phyloP scores from a whole-genome alignment of 305 asterid species.

The Fraxinus sp. region DNA sequence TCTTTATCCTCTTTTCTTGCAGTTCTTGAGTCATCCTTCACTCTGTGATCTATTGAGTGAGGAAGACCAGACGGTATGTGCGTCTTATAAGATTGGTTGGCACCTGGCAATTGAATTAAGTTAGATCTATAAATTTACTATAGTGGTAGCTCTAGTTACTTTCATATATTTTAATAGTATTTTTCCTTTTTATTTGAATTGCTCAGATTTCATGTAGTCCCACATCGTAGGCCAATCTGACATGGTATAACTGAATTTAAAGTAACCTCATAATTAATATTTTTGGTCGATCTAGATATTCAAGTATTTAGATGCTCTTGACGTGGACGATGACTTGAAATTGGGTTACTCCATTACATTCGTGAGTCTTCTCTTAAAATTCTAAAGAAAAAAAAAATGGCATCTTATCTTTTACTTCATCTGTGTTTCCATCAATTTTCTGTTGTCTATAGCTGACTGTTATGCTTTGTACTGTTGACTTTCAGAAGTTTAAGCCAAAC shows the following conservation, averaged over 20 bases:
- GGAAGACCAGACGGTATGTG: slow-evolving; percentile 53
- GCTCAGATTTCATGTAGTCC: background rate
- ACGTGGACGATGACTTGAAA: slow-evolving; percentile 54
- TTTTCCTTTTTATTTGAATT: background rate
- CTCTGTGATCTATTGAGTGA: slow-evolving; percentile 46
- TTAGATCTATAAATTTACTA: background rate
- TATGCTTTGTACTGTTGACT: slow-evolving; percentile 21
- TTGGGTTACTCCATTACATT: slow-evolving; percentile 57
- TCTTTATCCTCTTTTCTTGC: slow-evolving; percentile 26
- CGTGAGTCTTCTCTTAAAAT: slow-evolving; percentile 37
- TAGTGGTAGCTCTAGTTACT: background rate
- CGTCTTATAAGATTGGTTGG: background rate
- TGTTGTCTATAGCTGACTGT: background rate
- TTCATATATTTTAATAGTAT: background rate
- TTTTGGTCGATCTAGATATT: slow-evolving; percentile 42
- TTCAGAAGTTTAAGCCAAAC: slow-evolving; percentile 58
- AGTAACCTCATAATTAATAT: slow-evolving; percentile 6
- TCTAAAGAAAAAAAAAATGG: background rate
- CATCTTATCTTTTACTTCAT: background rate
- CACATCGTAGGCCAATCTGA: background rate
- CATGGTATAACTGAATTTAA: slow-evolving; percentile 2
- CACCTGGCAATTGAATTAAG: slow-evolving; percentile 10
- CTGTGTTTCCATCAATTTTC: slow-evolving; percentile 12
- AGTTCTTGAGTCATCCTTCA: slow-evolving; percentile 61
- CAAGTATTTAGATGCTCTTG: slow-evolving; percentile 49